Percentiles rank a stretch among this genome's conserved stretches.
phyloP scores from a whole-genome alignment of 2,329 filamentous ascomycete genomes.

The Endocalyx cinctus region DNA sequence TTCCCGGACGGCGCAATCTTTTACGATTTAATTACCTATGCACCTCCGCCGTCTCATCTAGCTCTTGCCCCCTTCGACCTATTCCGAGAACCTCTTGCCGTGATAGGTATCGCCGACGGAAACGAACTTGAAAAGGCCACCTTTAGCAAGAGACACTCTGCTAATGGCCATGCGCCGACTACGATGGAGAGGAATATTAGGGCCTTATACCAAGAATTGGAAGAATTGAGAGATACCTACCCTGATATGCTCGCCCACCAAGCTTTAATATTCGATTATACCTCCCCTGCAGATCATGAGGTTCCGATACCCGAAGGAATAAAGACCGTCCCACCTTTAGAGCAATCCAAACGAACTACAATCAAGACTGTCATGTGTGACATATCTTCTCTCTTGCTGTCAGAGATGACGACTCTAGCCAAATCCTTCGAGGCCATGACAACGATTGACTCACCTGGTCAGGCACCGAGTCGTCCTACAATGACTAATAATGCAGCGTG shows the following conservation, averaged over 20 bases:
- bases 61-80: constrained; percentile 84
- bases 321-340: constrained; percentile 62
- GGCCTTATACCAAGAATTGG: constrained; percentile 61
- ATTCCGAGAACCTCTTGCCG: constrained; percentile 75
- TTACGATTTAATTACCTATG: constrained; percentile 79
- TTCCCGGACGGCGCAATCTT: constrained; percentile 83
- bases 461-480: constrained; percentile 36
- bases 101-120: constrained; percentile 83
- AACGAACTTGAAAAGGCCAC: constrained; percentile 55
- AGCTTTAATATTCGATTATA: constrained; percentile 74
- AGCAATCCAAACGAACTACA: constrained; percentile 69
- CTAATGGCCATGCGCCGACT: constrained; percentile 44
- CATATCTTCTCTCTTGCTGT: constrained; percentile 67
- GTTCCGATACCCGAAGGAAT: constrained; percentile 63
- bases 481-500: constrained; percentile 39
- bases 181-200: constrained; percentile 54
- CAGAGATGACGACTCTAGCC: constrained; percentile 70
- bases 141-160: constrained; percentile 51
- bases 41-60: constrained; percentile 74
- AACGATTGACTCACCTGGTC: constrained; percentile 71
- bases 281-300: constrained; percentile 40
- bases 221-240: constrained; percentile 66
- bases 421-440: constrained; percentile 69
- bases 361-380: constrained; percentile 79
- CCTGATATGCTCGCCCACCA: constrained; percentile 74